A percentile compares a stretch with the other conserved stretches of the same genome.
These are phyloP conservation scores for Ephemerocybe angulata DNA, from an alignment of 768 basidiomycete species.

Conservation along the genomic window DNA sequence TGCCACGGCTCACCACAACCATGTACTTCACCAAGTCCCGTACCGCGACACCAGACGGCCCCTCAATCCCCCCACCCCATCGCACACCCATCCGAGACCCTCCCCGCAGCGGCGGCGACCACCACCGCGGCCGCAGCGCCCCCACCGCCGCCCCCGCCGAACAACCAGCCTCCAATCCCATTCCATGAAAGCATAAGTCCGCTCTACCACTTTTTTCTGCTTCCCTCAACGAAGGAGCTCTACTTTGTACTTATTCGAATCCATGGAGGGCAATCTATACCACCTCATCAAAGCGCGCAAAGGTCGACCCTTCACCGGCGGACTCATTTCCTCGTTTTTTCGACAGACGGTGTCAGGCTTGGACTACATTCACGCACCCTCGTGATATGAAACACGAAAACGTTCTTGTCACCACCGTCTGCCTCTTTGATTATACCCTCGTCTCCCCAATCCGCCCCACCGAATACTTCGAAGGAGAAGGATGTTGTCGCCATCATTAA, in stretches of 20 bases:
- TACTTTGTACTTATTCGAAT: constrained; percentile 99
- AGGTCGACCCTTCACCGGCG: constrained; percentile 93
- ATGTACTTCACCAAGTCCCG: constrained; percentile 24
- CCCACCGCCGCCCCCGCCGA: constrained; percentile 20
- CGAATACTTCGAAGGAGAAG: constrained; percentile 69
- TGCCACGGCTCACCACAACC: constrained; percentile 42
- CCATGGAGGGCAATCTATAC: constrained; percentile 99
- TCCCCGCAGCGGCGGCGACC: too few relatives aligned
- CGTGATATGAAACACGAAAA: constrained; percentile 99
- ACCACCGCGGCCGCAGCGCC: constrained; percentile 28
- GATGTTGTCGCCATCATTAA: constrained; percentile 98
- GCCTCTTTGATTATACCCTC: constrained; percentile 85
- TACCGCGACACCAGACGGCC: constrained; percentile 18
- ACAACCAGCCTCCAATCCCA: constrained; percentile 48
- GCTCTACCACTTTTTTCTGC: constrained; percentile 97
- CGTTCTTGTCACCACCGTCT: constrained; percentile 95
- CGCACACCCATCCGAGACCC: constrained; percentile 29
- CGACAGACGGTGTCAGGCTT: constrained; percentile 88
- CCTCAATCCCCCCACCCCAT: constrained; percentile 24
- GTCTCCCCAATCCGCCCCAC: constrained; percentile 66
- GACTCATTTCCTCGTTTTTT: constrained; percentile 93
- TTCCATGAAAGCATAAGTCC: constrained; percentile 98
- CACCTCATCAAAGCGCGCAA: constrained; percentile 97
- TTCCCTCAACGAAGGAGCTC: constrained; percentile 93
- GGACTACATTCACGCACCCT: constrained; percentile 88